These are phyloP conservation scores for Paecilomyces fulvus DNA, from an alignment of 2,329 filamentous ascomycete genomes.

Conservation along the genomic window DNA sequence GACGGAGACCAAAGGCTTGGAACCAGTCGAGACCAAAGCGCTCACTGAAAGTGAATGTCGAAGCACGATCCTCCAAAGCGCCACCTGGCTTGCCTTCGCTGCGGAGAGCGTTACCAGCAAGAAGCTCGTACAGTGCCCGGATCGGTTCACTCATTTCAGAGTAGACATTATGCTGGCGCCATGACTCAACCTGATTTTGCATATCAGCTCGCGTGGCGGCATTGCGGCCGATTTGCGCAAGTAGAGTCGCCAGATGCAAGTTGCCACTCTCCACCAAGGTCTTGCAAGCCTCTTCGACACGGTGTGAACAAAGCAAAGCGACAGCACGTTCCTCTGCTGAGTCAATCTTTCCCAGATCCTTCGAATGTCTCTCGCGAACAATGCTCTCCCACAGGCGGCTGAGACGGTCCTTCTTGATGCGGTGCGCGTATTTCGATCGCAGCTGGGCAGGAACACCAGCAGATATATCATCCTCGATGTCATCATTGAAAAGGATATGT, in stretches of 20 bases:
- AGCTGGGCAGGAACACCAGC: constrained; percentile 32
- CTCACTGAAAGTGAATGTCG: constrained; percentile 72
- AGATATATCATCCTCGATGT: constrained; percentile 39
- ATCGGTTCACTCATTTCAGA: constrained; percentile 81
- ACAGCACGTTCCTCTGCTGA: constrained; percentile 77
- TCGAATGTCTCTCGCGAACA: constrained; percentile 55
- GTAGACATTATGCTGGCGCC: constrained; percentile 73
- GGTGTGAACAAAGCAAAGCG: constrained; percentile 67
- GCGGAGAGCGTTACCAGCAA: constrained; percentile 78
- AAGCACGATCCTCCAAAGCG: constrained; percentile 68
- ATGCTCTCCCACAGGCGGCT: constrained; percentile 33
- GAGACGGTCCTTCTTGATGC: constrained; percentile 42
- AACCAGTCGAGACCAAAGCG: constrained; percentile 87
- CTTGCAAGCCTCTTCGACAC: constrained; percentile 74
- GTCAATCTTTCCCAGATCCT: constrained; percentile 55
- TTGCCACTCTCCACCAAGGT: constrained; percentile 67
- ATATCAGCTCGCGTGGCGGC: constrained; percentile 64
- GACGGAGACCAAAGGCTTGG: constrained; percentile 79
- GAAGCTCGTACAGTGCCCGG: constrained; percentile 78
- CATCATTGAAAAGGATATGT: constrained; percentile 76
- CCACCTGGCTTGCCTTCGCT: constrained; percentile 66
- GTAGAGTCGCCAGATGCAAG: constrained; percentile 73
- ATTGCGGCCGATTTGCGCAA: constrained; percentile 73
- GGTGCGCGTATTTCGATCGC: constrained; percentile 30
- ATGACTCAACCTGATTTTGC: constrained; percentile 69